Base-by-base conservation (phyloP, 1,284 basidiomycete genomes). In the Chondrostereum purpureum region DNA sequence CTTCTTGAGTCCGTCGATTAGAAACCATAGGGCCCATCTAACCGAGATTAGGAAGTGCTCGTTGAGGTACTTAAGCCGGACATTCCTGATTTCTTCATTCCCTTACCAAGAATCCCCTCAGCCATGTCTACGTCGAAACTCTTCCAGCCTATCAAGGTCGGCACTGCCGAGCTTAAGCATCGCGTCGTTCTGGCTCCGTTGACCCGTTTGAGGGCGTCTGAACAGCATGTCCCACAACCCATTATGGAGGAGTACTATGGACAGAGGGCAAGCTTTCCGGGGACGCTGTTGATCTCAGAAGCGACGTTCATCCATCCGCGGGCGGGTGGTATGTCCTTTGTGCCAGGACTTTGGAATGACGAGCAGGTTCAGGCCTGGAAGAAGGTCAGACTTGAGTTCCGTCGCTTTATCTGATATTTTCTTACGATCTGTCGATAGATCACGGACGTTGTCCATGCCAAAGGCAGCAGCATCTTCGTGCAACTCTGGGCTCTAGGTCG, bases 401-500 rank as follows among this genome's bases (percentile, higher is more conserved):
- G n/a, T n/a, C n/a, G n/a, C n/a, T n/a, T n/a, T n/a, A n/a, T n/a
- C n/a, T n/a, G n/a, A n/a, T n/a, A n/a, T n/a, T n/a, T n/a, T n/a
- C n/a, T 12, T 31, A n/a, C 24, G 17, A 21, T 33, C 33, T 0
- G 58, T 62, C 0, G 61, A 64, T 24, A 63, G 59, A 50, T 70
- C 34, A 46, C 49, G 5, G 47, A 49, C 16, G 46, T 47, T 4
- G 53, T 60, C 13, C 73, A 75, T 54, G 61, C 63, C 4, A 68
- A 70, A 47, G 66, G 64, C 2, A 67, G 62, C 0, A 61, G 58
- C 53, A 68, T 77, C 50, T 72, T 60, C 55, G 21, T 64, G 8
- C 75, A 79, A 53, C 60, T 76, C 1, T 74, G 72, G 72, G 69
- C 70, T 1, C 54, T 72, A 24, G 75, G 72, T 2, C 64, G 72